These are phyloP conservation scores for Rhododendron molle DNA, from an alignment of 148 eudicot species.

Conservation along the genomic window DNA sequence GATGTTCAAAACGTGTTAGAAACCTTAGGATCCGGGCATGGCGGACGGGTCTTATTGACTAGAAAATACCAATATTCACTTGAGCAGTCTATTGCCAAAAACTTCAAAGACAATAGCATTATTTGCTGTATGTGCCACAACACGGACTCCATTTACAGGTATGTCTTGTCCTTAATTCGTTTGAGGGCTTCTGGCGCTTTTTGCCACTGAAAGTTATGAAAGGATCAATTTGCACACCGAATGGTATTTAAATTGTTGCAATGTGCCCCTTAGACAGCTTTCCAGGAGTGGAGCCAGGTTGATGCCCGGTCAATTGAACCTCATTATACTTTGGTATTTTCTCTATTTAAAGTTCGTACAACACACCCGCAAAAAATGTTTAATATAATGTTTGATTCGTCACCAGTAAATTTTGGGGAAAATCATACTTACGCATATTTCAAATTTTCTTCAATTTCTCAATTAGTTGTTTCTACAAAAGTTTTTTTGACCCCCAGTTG, in stretches of 20 bases:
- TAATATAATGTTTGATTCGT: background rate
- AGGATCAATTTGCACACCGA: background rate
- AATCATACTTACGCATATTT: background rate
- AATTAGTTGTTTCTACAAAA: background rate
- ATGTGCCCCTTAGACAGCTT: background rate
- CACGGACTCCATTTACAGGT: slow-evolving; percentile 58
- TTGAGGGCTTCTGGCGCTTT: background rate
- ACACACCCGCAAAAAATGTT: background rate
- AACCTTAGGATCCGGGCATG: slow-evolving; percentile 52
- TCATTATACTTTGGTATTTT: background rate
- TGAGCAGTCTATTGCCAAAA: slow-evolving; percentile 42
- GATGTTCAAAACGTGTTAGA: slow-evolving; percentile 58
- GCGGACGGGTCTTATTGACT: slow-evolving; percentile 52
- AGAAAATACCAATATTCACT: slow-evolving; percentile 40
- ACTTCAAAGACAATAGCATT: slow-evolving; percentile 48
- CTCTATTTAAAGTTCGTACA: background rate
- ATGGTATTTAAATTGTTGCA: background rate
- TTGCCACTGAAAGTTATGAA: background rate
- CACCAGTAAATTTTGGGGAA: background rate
- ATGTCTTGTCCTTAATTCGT: background rate
- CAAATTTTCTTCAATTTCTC: background rate
- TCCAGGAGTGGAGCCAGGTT: background rate
- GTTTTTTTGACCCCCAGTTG: background rate
- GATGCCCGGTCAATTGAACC: background rate
- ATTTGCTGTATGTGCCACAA: slow-evolving; percentile 63